Conservation (phyloP, 768 basidiomycete species). For the Tephrocybe sp. region DNA sequence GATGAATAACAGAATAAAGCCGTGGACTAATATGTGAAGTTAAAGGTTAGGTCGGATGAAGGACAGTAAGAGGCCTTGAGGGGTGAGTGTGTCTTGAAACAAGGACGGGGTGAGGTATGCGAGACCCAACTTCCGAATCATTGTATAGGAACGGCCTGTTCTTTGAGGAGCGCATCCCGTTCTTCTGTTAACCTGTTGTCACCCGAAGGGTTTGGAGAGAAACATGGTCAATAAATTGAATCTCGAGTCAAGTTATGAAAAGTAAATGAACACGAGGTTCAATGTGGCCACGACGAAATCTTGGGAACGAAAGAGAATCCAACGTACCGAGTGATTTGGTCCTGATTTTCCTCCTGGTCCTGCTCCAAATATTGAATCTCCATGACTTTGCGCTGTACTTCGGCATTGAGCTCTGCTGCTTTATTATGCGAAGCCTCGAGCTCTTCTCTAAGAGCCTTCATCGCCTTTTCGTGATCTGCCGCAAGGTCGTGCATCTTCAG, state of each 20-base stretch:
- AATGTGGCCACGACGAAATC: slow-evolving; percentile 50
- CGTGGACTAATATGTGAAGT: neutral
- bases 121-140: slow-evolving; percentile 6
- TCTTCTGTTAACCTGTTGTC: slow-evolving; percentile 67
- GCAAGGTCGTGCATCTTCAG: slow-evolving; percentile 74
- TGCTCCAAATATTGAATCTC: slow-evolving; percentile 79
- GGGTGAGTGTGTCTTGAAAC: slow-evolving; percentile 6
- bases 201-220: slow-evolving; percentile 22
- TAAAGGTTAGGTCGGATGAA: slow-evolving; percentile 7
- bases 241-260: slow-evolving; percentile 38
- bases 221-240: slow-evolving; percentile 36
- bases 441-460: slow-evolving; percentile 52
- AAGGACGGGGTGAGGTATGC: slow-evolving; percentile 1
- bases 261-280: slow-evolving; percentile 54
- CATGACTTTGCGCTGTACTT: slow-evolving; percentile 70
- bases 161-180: slow-evolving; percentile 41
- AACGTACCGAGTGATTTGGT: slow-evolving; percentile 78
- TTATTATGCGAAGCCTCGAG: slow-evolving; percentile 50
- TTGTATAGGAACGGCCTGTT: slow-evolving; percentile 22
- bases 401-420: slow-evolving; percentile 54
- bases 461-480: slow-evolving; percentile 59
- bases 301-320: slow-evolving; percentile 56
- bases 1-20: slow-evolving; percentile 10
- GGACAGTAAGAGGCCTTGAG: neutral
- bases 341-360: slow-evolving; percentile 74